Evolutionary conservation across 1,139 yeast species (phyloP).

Genomic region (Yamadazyma diospyri): DNA sequence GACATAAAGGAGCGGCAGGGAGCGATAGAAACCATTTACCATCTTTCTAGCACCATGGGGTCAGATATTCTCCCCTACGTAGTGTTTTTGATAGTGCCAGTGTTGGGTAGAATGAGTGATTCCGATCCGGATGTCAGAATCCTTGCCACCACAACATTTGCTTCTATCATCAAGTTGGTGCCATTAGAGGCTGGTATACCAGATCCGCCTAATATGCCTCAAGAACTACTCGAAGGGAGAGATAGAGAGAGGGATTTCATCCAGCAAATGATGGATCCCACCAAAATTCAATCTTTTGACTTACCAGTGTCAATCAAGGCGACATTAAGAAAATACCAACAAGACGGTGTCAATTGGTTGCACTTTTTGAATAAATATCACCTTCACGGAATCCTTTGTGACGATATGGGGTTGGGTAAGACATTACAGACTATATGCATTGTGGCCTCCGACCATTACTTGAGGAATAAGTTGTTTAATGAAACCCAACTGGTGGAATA

Average conservation of each 20-base stretch:
- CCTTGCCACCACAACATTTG: constrained; percentile 93
- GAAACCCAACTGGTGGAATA: constrained; percentile 64
- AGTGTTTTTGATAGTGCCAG: constrained; percentile 92
- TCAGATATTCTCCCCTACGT: constrained; percentile 88
- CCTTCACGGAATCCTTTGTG: constrained; percentile 94
- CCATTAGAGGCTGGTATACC: constrained; percentile 98
- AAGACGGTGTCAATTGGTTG: constrained; percentile 98
- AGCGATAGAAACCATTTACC: constrained; percentile 87
- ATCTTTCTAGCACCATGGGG: constrained; percentile 83
- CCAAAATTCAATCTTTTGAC: constrained; percentile 82
- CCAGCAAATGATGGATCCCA: constrained; percentile 98
- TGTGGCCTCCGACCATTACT: constrained; percentile 90
- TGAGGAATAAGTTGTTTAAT: constrained; percentile 67
- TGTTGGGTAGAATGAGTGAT: constrained; percentile 97
- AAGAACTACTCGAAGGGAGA: constrained; percentile 78
- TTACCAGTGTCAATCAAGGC: constrained; percentile 92
- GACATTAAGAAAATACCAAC: constrained; percentile 90
- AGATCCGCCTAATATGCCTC: constrained; percentile 91
- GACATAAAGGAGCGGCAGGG: constrained; percentile 82
- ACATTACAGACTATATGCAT: constrained; percentile 96
- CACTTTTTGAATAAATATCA: constrained; percentile 94
- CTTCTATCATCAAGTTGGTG: constrained; percentile 89
- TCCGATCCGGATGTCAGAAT: constrained; percentile 85
- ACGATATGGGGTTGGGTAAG: constrained; percentile 99
- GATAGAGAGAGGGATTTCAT: constrained; percentile 93